Conservation (phyloP, 2,329 filamentous ascomycete species). For the Hypoxylon sp. region DNA sequence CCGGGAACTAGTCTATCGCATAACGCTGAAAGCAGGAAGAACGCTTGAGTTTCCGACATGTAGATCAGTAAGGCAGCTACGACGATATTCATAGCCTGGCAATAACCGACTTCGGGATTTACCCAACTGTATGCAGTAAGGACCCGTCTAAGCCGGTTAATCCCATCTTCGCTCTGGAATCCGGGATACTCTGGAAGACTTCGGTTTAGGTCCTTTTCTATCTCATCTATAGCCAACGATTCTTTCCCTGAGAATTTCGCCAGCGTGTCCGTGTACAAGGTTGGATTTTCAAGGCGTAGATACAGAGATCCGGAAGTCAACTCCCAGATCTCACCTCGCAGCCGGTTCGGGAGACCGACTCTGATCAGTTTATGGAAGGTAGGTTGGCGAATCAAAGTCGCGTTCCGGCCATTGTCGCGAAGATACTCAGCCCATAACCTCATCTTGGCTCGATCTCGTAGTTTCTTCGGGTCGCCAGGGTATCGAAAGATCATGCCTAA, state of each 20-base stretch:
- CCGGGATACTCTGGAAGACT: slow-evolving; percentile 97
- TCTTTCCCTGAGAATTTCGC: slow-evolving; percentile 85
- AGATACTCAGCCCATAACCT: slow-evolving; percentile 97
- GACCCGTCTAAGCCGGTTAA: slow-evolving; percentile 87
- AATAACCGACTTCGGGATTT: slow-evolving; percentile 95
- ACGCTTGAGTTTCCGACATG: slow-evolving; percentile 96
- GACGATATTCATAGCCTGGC: slow-evolving; percentile 99
- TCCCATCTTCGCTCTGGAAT: slow-evolving; percentile 96
- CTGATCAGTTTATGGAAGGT: slow-evolving; percentile 98
- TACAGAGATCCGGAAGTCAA: slow-evolving; percentile 92
- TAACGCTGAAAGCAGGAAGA: slow-evolving; percentile 90
- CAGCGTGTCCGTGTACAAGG: slow-evolving; percentile 85
- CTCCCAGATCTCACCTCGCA: slow-evolving; percentile 97
- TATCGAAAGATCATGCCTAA: slow-evolving; percentile 94
- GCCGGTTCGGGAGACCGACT: slow-evolving; percentile 91
- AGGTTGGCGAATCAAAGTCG: slow-evolving; percentile 91
- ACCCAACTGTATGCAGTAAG: slow-evolving; percentile 98
- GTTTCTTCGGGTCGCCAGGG: slow-evolving; percentile 92
- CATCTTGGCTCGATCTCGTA: slow-evolving; percentile 97
- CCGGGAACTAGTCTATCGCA: slow-evolving; percentile 94
- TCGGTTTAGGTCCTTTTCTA: slow-evolving; percentile 97
- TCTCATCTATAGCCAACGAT: slow-evolving; percentile 97
- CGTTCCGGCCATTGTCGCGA: slow-evolving; percentile 92
- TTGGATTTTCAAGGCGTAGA: slow-evolving; percentile 86
- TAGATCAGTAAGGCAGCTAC: slow-evolving; percentile 98